These are phyloP conservation scores for Termitomyces sp. DNA, from an alignment of 768 basidiomycete species.

Conservation along the genomic window DNA sequence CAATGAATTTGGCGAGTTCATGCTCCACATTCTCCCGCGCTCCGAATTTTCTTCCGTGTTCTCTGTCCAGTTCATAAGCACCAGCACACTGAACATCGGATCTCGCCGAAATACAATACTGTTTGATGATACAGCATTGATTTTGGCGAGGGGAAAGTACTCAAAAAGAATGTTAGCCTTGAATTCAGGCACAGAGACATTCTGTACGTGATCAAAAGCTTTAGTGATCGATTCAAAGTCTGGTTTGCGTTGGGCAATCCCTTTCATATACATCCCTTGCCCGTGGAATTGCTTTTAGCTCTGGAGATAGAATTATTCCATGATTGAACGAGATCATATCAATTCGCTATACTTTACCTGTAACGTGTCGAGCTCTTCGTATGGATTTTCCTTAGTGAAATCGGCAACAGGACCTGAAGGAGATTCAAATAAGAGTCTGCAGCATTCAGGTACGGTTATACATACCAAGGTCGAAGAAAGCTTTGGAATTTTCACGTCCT, in stretches of 20 bases:
- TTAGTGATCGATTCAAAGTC: slow-evolving; percentile 24
- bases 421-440: not conserved
- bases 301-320: slow-evolving; percentile 20
- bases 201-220: slow-evolving; percentile 27
- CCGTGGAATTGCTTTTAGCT: slow-evolving; percentile 36
- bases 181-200: slow-evolving; percentile 26
- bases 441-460: not conserved
- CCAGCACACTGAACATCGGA: slow-evolving; percentile 29
- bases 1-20: slow-evolving; percentile 30
- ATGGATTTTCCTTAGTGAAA: slow-evolving; percentile 42
- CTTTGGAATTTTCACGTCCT: slow-evolving; percentile 41
- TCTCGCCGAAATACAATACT: slow-evolving; percentile 40
- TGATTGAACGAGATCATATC: not conserved
- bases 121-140: slow-evolving; percentile 30
- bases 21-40: slow-evolving; percentile 21
- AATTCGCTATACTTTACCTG: slow-evolving; percentile 24
- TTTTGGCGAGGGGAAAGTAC: slow-evolving; percentile 36
- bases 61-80: slow-evolving; percentile 36
- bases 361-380: slow-evolving; percentile 41
- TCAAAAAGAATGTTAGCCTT: slow-evolving; percentile 35
- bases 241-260: slow-evolving; percentile 29
- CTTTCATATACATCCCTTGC: slow-evolving; percentile 41
- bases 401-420: slow-evolving; percentile 41
- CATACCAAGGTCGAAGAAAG: slow-evolving; percentile 44
- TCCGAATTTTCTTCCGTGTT: slow-evolving; percentile 25